Conservation (phyloP, 345 rosid genomes). For the Populus deltoides region DNA sequence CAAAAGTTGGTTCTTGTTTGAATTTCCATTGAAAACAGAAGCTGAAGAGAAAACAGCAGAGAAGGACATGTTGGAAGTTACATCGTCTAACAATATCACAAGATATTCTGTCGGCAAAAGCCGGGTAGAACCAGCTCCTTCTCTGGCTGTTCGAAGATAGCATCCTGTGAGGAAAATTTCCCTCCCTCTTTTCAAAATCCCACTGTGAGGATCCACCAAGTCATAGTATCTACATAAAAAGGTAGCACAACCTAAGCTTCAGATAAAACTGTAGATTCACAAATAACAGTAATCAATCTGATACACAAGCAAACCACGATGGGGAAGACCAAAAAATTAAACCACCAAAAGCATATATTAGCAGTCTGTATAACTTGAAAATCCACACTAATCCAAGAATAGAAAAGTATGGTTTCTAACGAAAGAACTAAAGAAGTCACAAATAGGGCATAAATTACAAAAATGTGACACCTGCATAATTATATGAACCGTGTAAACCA, state of each 20-base stretch:
- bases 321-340: neutral
- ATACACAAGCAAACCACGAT: neutral
- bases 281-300: neutral
- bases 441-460: no score
- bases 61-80: conserved; percentile 19
- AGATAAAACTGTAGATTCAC: neutral
- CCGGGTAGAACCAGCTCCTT: conserved; percentile 76
- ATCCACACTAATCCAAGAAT: no score
- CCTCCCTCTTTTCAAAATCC: conserved; percentile 77
- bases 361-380: neutral
- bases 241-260: conserved; percentile 14
- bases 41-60: conserved; percentile 1
- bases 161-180: conserved; percentile 89
- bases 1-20: neutral
- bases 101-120: conserved; percentile 95
- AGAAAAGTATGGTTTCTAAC: no score
- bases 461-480: no score
- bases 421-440: no score
- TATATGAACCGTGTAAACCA: no score
- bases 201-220: conserved; percentile 67
- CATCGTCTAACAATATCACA: conserved; percentile 87
- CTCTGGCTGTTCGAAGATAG: conserved; percentile 83
- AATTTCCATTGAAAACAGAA: neutral
- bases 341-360: neutral
- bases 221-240: conserved; percentile 62